Evolutionary conservation across 2,329 filamentous ascomycete genomes (phyloP).

Genomic region (Xylariaceae sp.): DNA sequence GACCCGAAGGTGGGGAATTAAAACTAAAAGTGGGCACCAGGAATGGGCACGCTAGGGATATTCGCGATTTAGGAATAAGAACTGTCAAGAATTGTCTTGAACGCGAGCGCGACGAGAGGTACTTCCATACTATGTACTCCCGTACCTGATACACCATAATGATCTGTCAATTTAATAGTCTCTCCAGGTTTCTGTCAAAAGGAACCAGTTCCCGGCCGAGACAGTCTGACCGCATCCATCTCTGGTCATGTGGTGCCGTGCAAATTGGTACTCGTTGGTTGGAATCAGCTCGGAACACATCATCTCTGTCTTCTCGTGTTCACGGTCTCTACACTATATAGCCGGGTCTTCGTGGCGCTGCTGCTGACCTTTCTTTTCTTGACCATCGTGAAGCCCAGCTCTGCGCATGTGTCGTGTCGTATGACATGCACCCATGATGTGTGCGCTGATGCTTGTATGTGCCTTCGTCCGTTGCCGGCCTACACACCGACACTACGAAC

Average conservation of each 20-base stretch:
- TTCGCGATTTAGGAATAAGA: no score
- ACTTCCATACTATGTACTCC: constrained; percentile 1
- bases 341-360: not conserved
- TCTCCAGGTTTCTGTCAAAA: constrained; percentile 2
- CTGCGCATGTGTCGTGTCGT: constrained; percentile 2
- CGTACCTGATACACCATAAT: constrained; percentile 7
- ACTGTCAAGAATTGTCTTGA: no score
- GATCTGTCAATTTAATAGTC: constrained; percentile 11
- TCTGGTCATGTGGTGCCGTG: constrained; percentile 16
- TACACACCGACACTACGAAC: constrained; percentile 25
- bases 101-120: no score
- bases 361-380: not conserved
- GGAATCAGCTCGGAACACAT: not conserved
- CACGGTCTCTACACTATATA: not conserved
- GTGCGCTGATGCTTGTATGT: not conserved
- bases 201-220: constrained; percentile 9
- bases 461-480: constrained; percentile 17
- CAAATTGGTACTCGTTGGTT: not conserved
- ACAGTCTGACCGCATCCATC: constrained; percentile 17
- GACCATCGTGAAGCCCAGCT: not conserved
- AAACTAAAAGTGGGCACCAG: no score
- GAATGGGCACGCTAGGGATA: no score
- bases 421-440: constrained; percentile 9
- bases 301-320: not conserved
- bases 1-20: no score